A percentile compares a stretch with the other conserved stretches of the same genome.
Evolutionary conservation across 345 rosid genomes (phyloP).

Genomic region (Populus nigra): DNA sequence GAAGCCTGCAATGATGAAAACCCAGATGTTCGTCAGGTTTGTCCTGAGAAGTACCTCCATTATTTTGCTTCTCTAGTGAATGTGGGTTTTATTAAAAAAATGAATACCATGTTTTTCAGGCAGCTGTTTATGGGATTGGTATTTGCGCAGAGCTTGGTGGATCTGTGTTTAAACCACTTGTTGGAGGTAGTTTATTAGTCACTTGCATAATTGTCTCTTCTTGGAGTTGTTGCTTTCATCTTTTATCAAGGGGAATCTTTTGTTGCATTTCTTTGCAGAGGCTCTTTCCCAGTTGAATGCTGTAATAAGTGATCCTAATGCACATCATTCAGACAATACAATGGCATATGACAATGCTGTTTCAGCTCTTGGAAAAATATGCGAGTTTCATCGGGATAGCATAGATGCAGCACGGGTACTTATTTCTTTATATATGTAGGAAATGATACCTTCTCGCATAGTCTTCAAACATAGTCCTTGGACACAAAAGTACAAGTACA

Average conservation of each 20-base stretch:
- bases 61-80: background rate
- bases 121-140: constrained; percentile 99
- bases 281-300: constrained; percentile 86
- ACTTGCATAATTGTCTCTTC: background rate
- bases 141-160: constrained; percentile 98
- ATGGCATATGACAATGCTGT: constrained; percentile 99
- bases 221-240: background rate
- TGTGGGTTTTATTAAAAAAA: background rate
- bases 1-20: constrained; percentile 97
- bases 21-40: constrained; percentile 93
- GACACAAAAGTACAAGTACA: background rate
- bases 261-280: constrained; percentile 46
- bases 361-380: constrained; percentile 94
- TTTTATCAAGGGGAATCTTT: background rate
- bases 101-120: constrained; percentile 43
- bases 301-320: constrained; percentile 75
- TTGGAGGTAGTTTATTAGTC: constrained; percentile 57
- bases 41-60: background rate
- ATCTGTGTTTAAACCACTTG: constrained; percentile 80
- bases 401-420: constrained; percentile 88
- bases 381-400: constrained; percentile 85
- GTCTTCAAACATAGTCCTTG: background rate
- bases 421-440: background rate
- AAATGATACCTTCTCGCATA: too few species aligned
- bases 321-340: constrained; percentile 70